Evolutionary conservation across 257 asterid genomes (phyloP).

Genomic region (Voacanga thouarsii): DNA sequence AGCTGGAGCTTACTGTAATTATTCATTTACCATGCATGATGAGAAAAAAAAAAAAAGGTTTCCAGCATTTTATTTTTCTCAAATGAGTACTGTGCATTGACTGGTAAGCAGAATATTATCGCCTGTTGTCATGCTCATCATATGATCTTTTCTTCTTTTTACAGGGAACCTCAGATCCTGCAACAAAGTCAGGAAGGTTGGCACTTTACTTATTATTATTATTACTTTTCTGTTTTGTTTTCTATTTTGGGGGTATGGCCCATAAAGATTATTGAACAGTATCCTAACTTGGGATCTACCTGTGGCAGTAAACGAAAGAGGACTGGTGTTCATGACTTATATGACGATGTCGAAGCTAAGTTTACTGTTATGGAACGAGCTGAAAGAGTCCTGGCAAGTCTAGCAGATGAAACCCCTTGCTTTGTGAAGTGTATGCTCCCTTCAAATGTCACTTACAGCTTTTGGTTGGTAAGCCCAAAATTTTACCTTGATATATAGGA

Average conservation of each 20-base stretch:
- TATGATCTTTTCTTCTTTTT: slow-evolving; percentile 27
- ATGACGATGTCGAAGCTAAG: slow-evolving; percentile 56
- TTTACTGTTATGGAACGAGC: slow-evolving; percentile 68
- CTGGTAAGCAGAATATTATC: neutral
- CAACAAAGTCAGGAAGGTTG: slow-evolving; percentile 43
- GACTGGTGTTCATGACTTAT: slow-evolving; percentile 41
- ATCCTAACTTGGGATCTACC: slow-evolving; percentile 15
- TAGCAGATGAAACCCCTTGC: slow-evolving; percentile 49
- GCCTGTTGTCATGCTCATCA: slow-evolving; percentile 9
- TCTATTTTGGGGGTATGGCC: neutral
- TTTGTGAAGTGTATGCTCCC: slow-evolving; percentile 85
- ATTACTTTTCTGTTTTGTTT: slow-evolving; percentile 9
- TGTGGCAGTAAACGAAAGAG: slow-evolving; percentile 43
- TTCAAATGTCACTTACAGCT: slow-evolving; percentile 84
- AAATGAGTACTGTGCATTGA: neutral
- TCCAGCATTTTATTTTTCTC: neutral
- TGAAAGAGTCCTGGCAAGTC: slow-evolving; percentile 36
- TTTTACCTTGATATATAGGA: slow-evolving; percentile 10
- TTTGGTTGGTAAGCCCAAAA: slow-evolving; percentile 74
- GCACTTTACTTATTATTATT: slow-evolving; percentile 4
- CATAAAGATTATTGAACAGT: slow-evolving; percentile 9
- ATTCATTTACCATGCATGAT: neutral
- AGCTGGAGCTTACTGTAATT: neutral
- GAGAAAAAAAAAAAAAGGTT: neutral
- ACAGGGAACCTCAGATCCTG: slow-evolving; percentile 40